Evolutionary conservation across 2,329 filamentous ascomycete genomes (phyloP), one percentile per base, ranked within the genome.

Genomic region (Davidsoniella australis): DNA sequence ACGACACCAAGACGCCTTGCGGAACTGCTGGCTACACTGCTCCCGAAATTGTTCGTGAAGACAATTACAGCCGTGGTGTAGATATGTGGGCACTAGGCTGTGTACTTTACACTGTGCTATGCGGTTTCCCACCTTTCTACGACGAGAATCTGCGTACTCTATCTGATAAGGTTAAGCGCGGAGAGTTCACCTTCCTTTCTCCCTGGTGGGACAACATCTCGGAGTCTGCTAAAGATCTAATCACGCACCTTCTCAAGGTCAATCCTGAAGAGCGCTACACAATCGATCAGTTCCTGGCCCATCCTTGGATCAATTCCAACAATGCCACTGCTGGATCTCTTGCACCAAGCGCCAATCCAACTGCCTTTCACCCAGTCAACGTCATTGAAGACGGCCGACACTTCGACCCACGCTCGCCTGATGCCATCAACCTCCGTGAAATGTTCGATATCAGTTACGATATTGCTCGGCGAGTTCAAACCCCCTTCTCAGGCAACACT

Each of bases 201-300:
- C 91, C 91, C 0, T 98, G 91, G 91, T 98, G 91, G 91, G 91
- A 98, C 57, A 88, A 95, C 52, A 96, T 98, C 54, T 95, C 89
- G 53, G 87, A 91, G 62, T 81, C 85, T 3, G 91, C 91, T 0
- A 86, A 96, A 63, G 89, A 98, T 58, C 70, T 98, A 8, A 89
- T 98, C 51, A 85, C 84, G 4, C 91, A 98, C 63, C 75, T 98
- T 0, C 68, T 98, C 54, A 93, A 86, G 0, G 91, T 98, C 53
- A 87, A 98, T 57, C 91, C 91, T 0, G 86, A 94, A 54, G 89
- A 94, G 70, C 80, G 91, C 16, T 98, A 86, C 65, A 88, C 85
- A 2, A 98, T 98, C 61, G 78, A 76, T 53, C 81, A 96, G 60
- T 98, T 98, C 67, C 70, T 98, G 52, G 75, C 75, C n/a, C 91